A percentile compares a stretch with the other conserved stretches of the same genome.
phyloP scores from a whole-genome alignment of 2,329 filamentous ascomycete species.

The Boeremia exigua region DNA sequence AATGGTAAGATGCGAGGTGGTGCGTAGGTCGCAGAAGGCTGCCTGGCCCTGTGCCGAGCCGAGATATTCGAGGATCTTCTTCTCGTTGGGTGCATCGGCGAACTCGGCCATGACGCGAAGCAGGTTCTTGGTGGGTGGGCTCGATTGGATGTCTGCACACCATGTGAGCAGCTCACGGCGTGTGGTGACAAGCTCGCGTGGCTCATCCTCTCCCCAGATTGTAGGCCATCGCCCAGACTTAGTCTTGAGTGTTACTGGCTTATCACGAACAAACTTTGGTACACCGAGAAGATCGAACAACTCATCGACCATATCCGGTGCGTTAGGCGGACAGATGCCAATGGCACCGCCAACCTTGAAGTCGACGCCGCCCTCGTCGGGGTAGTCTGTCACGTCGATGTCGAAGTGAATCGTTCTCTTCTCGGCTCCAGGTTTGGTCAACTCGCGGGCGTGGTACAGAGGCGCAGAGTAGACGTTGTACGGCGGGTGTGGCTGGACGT shows the following conservation, averaged over 20 bases:
- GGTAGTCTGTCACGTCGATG: constrained; percentile 94
- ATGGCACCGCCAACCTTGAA: constrained; percentile 98
- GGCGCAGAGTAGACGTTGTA: constrained; percentile 92
- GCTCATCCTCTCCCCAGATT: constrained; percentile 91
- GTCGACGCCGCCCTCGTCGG: constrained; percentile 80
- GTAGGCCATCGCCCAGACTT: constrained; percentile 89
- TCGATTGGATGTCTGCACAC: constrained; percentile 93
- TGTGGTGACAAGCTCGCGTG: constrained; percentile 87
- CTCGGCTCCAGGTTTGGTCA: constrained; percentile 87
- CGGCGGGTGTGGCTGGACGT: constrained; percentile 92
- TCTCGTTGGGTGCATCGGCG: constrained; percentile 79
- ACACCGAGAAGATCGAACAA: constrained; percentile 82
- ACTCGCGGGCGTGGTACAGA: constrained; percentile 80
- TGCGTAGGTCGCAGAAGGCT: constrained; percentile 90
- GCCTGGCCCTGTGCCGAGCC: constrained; percentile 90
- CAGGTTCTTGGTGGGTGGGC: constrained; percentile 86
- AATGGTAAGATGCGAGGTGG: constrained; percentile 82
- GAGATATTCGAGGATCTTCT: constrained; percentile 85
- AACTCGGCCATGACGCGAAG: constrained; percentile 87
- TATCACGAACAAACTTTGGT: constrained; percentile 82
- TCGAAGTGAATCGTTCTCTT: constrained; percentile 99
- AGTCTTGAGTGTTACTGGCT: constrained; percentile 80
- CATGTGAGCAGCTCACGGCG: constrained; percentile 91
- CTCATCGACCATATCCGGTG: constrained; percentile 76
- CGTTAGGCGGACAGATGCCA: constrained; percentile 89